Conservation (phyloP, 2,329 filamentous ascomycete species). For the Xylariales sp. region DNA sequence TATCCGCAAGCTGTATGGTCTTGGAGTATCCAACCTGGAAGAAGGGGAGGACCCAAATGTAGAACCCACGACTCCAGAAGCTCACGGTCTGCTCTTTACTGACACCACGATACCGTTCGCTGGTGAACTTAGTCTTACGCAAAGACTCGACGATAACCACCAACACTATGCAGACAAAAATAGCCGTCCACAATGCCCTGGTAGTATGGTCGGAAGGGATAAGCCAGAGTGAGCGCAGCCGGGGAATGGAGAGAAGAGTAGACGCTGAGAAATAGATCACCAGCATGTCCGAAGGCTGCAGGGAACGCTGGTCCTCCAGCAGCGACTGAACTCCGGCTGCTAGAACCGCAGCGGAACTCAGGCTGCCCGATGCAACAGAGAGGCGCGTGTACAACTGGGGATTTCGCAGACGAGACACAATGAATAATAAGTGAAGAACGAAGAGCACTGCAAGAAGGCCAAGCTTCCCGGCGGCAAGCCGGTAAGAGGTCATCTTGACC, state of each 20-base stretch:
- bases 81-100: conserved; percentile 5
- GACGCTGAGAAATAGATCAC: conserved; percentile 13
- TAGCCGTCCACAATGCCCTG: neutral
- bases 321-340: conserved; percentile 6
- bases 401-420: neutral
- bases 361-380: neutral
- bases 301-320: conserved; percentile 13
- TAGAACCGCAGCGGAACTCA: neutral
- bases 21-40: conserved; percentile 6
- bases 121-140: neutral
- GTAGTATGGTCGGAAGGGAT: neutral
- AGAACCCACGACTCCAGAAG: conserved; percentile 9
- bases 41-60: conserved; percentile 9
- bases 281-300: conserved; percentile 10
- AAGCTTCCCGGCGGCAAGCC: neutral
- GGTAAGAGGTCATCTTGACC: neutral
- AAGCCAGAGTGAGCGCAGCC: conserved; percentile 10
- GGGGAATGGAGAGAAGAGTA: conserved; percentile 7
- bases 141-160: neutral
- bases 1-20: conserved; percentile 3
- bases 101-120: neutral
- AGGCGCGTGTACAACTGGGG: neutral
- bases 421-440: neutral
- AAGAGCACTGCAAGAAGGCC: neutral
- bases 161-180: neutral